Evolutionary conservation across 2,329 filamentous ascomycete species (phyloP), one percentile per base, ranked within the genome.

Genomic region (Aspergillus transmontanensis): DNA sequence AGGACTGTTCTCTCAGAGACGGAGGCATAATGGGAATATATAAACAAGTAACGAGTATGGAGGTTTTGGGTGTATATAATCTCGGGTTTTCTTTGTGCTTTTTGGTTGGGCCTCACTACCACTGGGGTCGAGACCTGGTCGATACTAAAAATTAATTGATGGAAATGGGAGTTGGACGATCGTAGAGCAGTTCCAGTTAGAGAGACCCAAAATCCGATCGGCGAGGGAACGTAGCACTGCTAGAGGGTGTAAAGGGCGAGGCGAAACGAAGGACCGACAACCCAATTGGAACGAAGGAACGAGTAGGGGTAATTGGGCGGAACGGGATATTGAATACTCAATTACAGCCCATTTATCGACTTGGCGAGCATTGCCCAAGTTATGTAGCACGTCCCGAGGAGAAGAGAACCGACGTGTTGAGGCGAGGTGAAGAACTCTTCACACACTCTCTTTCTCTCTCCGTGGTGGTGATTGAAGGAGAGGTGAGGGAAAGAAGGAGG

Each of bases 1-100:
- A 82, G 74, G 51, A 36, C 30, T 91, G 89, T 66, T 89, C 87
- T 80, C 86, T 90, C 67, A 94, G 83, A 73, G 90, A 93, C 55
- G 89, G 89, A 75, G 85, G 87, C 90, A 93, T 93, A 62, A 64
- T 77, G 72, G 64, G 32, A 64, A 60, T 60, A 56, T 55, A 41
- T 57, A 10, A 58, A 45, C 16, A 39, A 51, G 23, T 55, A 11
- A 34, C 32, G 28, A 41, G n/a, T 36, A 45, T 34, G 26, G 36
- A 16, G 30, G n/a, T 16, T 14, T 19, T 6, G 41, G 28, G 12
- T 57, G 60, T 57, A 60, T 63, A 58, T 54, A 63, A 46, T 43
- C 14, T 16, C 36, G 21, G 11, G 3, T 12, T 41, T 55, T 39
- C 14, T 39, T 36, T 7, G 21, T 26, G n/a, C n/a, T 16, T 36